These are phyloP conservation scores for Torulaspora microellipsoides DNA, from an alignment of 805 yeast species.

Conservation along the genomic window DNA sequence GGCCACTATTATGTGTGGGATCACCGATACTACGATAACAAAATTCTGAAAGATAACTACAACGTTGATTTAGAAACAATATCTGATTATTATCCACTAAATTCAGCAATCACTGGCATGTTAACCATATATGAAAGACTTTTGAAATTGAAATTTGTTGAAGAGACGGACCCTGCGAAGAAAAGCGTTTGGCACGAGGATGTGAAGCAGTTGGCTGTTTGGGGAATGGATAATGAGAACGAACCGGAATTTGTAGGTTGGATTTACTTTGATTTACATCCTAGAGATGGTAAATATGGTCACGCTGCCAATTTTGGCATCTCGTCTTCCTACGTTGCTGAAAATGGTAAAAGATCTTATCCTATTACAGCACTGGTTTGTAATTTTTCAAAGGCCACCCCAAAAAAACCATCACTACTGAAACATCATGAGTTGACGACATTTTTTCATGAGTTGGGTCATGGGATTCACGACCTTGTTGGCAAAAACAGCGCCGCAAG, in stretches of 20 bases:
- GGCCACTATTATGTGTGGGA: slow-evolving; percentile 65
- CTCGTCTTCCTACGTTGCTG: slow-evolving; percentile 51
- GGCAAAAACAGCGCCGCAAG: slow-evolving; percentile 60
- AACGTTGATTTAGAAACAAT: slow-evolving; percentile 68
- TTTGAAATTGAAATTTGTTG: slow-evolving; percentile 63
- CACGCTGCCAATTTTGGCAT: slow-evolving; percentile 84
- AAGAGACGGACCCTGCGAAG: slow-evolving; percentile 38
- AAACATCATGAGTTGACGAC: slow-evolving; percentile 77
- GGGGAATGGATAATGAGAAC: slow-evolving; percentile 49
- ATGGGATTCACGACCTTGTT: slow-evolving; percentile 76
- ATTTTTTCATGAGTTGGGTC: slow-evolving; percentile 87
- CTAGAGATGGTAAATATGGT: slow-evolving; percentile 81
- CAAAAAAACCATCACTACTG: slow-evolving; percentile 64
- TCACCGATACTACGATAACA: slow-evolving; percentile 58
- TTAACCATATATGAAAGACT: slow-evolving; percentile 63
- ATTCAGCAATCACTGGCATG: slow-evolving; percentile 64
- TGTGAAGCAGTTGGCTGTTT: slow-evolving; percentile 68
- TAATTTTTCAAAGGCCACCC: slow-evolving; percentile 65
- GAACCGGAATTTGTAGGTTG: slow-evolving; percentile 66
- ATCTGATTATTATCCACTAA: slow-evolving; percentile 74
- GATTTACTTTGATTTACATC: slow-evolving; percentile 76
- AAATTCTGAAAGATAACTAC: slow-evolving; percentile 61
- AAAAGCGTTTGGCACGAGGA: slow-evolving; percentile 71
- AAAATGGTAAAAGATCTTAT: slow-evolving; percentile 46
- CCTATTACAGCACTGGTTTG: slow-evolving; percentile 81